Conservation (phyloP, 768 basidiomycete genomes). For the Coprinopsis marcescibilis region DNA sequence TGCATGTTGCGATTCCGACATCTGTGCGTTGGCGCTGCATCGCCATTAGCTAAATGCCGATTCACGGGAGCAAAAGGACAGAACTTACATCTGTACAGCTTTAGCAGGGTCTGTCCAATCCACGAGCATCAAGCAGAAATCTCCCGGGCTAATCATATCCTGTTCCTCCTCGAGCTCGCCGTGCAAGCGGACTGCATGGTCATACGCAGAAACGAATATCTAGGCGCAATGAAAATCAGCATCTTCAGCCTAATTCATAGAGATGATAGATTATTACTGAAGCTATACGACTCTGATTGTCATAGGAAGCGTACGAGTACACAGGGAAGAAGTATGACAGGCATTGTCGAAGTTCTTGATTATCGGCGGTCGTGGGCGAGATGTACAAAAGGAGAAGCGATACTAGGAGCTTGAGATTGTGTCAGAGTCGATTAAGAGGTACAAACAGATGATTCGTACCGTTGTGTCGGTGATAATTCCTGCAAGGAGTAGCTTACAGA, state of each 20-base stretch:
- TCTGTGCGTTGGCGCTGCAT: slow-evolving; percentile 7
- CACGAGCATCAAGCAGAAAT: slow-evolving; percentile 72
- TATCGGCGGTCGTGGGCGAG: slow-evolving; percentile 77
- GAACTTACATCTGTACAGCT: slow-evolving; percentile 39
- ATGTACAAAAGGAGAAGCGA: slow-evolving; percentile 60
- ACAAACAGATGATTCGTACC: slow-evolving; percentile 32
- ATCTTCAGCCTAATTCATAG: background rate
- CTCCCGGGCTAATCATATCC: slow-evolving; percentile 65
- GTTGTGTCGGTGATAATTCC: slow-evolving; percentile 78
- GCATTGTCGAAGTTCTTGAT: slow-evolving; percentile 86
- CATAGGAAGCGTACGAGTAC: slow-evolving; percentile 80
- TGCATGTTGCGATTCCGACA: slow-evolving; percentile 20
- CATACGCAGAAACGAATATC: slow-evolving; percentile 70
- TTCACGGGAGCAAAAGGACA: background rate
- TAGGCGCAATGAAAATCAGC: background rate
- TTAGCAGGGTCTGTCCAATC: slow-evolving; percentile 89
- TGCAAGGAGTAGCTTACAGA: slow-evolving; percentile 83
- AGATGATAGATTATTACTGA: slow-evolving; percentile 25
- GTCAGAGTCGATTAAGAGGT: background rate
- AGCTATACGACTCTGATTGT: slow-evolving; percentile 68
- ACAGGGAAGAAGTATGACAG: slow-evolving; percentile 94
- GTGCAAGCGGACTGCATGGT: slow-evolving; percentile 50
- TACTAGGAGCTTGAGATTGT: slow-evolving; percentile 27
- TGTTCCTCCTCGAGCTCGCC: slow-evolving; percentile 66
- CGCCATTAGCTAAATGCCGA: background rate